Evolutionary conservation across 345 rosid species (phyloP).

Genomic region (Euphorbia tirucalli): DNA sequence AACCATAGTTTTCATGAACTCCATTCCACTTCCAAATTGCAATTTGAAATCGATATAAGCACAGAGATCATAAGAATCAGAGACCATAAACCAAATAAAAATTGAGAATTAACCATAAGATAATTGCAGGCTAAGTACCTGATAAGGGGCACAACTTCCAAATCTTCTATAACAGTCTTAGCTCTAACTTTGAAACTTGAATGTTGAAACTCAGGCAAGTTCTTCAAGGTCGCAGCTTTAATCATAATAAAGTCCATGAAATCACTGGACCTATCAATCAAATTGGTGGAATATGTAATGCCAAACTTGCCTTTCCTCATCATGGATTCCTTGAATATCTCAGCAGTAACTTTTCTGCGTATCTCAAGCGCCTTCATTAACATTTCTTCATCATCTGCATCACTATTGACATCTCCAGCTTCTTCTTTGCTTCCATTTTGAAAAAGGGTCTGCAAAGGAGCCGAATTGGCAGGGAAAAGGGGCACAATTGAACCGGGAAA

Average conservation of each 20-base stretch:
- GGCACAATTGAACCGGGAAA: constrained; percentile 63
- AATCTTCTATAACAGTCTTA: constrained; percentile 52
- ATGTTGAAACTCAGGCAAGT: constrained; percentile 44
- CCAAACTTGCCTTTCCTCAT: constrained; percentile 76
- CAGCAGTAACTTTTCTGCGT: constrained; percentile 67
- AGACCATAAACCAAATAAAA: not conserved
- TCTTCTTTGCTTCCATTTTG: not conserved
- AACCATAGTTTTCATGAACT: too few relatives aligned
- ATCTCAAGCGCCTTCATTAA: constrained; percentile 65
- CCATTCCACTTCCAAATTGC: not conserved
- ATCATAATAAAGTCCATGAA: constrained; percentile 77
- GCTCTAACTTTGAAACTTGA: constrained; percentile 61
- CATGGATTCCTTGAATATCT: constrained; percentile 63
- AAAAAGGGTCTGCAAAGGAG: constrained; percentile 42
- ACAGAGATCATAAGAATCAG: not conserved
- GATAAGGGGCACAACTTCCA: constrained; percentile 66
- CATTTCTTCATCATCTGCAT: constrained; percentile 46
- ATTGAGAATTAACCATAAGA: too few relatives aligned
- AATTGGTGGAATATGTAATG: constrained; percentile 71
- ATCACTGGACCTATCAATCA: constrained; percentile 47
- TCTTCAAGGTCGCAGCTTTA: constrained; percentile 76
- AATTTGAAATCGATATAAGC: not conserved
- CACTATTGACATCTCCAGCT: constrained; percentile 1
- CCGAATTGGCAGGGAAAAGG: constrained; percentile 30
- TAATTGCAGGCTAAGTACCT: constrained; percentile 40